Base-by-base conservation (phyloP, 1,284 basidiomycete genomes). In the Naganishia liquefaciens region DNA sequence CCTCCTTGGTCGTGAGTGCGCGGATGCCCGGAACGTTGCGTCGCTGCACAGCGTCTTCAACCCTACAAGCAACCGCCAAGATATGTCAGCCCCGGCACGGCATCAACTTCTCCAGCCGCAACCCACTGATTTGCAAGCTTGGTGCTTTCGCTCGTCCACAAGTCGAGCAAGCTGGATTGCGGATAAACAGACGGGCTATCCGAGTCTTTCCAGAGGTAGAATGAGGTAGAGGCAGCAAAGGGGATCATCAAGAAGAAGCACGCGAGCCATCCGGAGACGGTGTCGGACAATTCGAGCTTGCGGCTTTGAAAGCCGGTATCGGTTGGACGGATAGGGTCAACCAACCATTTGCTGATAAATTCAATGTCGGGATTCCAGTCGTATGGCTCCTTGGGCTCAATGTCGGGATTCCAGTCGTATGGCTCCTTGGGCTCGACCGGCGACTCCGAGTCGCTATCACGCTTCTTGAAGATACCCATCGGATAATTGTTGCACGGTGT, bases 121-220 rank as follows among this genome's bases (percentile, higher is more conserved):
- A 23, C 7, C n/a, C 15, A 23, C 43, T 44, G 15, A 19, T 2
- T 21, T 0, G 13, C 43, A 37, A 7, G 33, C 13, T 37, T 37
- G 33, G 33, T 37, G 33, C 33, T 37, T 37, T 37, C 33, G 10
- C 13, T 13, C 2, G 33, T 37, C 33, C 33, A 37, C 33, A 37
- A 10, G 33, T 37, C 33, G 10, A 13, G 9, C 7, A 37, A 37
- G 43, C 43, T 44, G 13, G 19, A 9, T 7, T 23, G 7, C 10
- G 43, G 43, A 19, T 13, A 23, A 17, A 23, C 43, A 23, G 21
- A 44, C 17, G 43, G 43, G 43, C 10, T 23, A 2, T 44, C 43
- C 17, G 43, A 21, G 21, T n/a, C 43, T 44, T 44, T 44, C 46
- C 46, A 47, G 19, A 47, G 46, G n/a, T 47, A 47, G 46, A 47